Base-by-base conservation (phyloP, 1,139 yeast species). In the Pichia sp. region DNA sequence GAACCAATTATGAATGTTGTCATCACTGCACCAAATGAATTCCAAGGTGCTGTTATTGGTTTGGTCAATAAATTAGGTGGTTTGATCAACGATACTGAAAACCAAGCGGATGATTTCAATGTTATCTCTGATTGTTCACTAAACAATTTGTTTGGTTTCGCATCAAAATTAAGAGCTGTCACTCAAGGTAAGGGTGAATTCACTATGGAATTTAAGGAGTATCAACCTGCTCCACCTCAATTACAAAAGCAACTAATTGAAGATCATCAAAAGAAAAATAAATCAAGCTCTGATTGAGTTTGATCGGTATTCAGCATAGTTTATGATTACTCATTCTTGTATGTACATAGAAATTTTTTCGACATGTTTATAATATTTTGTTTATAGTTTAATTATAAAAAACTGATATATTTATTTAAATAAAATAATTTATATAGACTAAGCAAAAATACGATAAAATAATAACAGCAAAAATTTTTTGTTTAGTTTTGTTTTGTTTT, bases 181-280 rank as follows among this genome's bases (percentile, higher is more conserved):
- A 92, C 98, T 24, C 98, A 94, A 70, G 99, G 99, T 69, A 94
- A 94, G 68, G 98, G 98, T 61, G 98, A 94, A 70, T 94, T 94
- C 66, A 80, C 96, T 5, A 76, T 94, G 68, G 99, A 94, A 68
- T 94, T 92, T 73, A 82, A 86, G 65, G 87, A 88, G 63, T 92
- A 92, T 67, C 79, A 95, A 45, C 96, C 95, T 58, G 85, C 95
- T 47, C 77, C 95, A 45, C 89, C 94, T 39, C 96, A 89, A 59
- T 76, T 92, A 58, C 98, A 92, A 70, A 85, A 76, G 65, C 88
- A 90, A 71, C 77, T 94, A 70, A 84, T 92, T 58, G 95, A 85
- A 45, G 96, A 87, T 61, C 81, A 80, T 65, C 77, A 83, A 59
- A 82, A 82, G 74, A 76, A 73, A 64, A 72, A 54, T 37, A 59